A percentile compares a stretch with the other conserved stretches of the same genome.
These are phyloP conservation scores for Ascochyta lentis DNA, from an alignment of 2,329 filamentous ascomycete species.

Conservation along the genomic window DNA sequence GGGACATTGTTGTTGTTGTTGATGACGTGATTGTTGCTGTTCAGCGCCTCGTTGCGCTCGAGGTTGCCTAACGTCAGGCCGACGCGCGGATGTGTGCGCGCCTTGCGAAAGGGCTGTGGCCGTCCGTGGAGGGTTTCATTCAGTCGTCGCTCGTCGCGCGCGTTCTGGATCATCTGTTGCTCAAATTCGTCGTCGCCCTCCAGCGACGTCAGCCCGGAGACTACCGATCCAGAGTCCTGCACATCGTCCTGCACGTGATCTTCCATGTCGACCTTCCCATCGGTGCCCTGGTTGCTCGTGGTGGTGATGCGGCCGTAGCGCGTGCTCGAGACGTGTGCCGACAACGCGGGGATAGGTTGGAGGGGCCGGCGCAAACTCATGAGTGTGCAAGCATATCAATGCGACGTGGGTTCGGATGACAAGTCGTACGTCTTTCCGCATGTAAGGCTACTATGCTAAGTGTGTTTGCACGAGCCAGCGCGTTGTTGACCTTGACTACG, in stretches of 20 bases:
- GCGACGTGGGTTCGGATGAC: not conserved
- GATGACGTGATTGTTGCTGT: constrained; percentile 9
- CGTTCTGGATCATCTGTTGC: constrained; percentile 52
- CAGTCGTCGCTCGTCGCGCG: constrained; percentile 51
- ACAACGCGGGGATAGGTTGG: constrained; percentile 41
- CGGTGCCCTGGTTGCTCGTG: constrained; percentile 14
- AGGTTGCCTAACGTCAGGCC: constrained; percentile 54
- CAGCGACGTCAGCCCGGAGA: constrained; percentile 47
- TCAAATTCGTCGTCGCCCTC: constrained; percentile 56
- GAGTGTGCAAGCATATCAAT: constrained; percentile 30
- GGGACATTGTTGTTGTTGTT: not conserved
- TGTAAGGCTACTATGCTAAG: constrained; percentile 8
- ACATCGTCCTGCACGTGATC: constrained; percentile 32
- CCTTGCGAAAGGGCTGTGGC: constrained; percentile 52
- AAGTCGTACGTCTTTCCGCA: constrained; percentile 4
- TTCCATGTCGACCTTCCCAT: constrained; percentile 33
- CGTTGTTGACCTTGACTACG: constrained; percentile 25
- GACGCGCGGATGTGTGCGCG: constrained; percentile 49
- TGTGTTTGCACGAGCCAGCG: constrained; percentile 12
- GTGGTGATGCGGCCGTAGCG: constrained; percentile 32
- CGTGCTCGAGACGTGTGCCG: constrained; percentile 33
- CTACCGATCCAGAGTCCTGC: constrained; percentile 30
- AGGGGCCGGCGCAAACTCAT: constrained; percentile 47
- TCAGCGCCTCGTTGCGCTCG: constrained; percentile 44
- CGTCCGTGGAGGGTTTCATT: constrained; percentile 44